Evolutionary conservation across 495 filamentous ascomycete species (phyloP), one percentile per base, ranked within the genome.

Genomic region (Aspergillus kassunensis): DNA sequence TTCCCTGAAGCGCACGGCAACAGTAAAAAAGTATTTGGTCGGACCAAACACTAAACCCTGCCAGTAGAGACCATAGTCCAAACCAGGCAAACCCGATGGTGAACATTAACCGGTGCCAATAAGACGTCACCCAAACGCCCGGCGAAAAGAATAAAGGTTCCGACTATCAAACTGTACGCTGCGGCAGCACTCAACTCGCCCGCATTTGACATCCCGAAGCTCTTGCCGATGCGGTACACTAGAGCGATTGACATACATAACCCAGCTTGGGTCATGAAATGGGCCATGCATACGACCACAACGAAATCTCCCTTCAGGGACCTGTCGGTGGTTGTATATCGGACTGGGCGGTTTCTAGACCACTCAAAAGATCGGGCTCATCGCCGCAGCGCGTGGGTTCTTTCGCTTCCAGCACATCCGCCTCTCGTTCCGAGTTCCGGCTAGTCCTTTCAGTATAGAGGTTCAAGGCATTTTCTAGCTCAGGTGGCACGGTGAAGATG

Each of bases 91-190:
- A 85, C 0, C 84, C 85, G 16, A 74, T 51, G 11, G 82, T 63
- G 43, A 88, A 83, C 57, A 88, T 62, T 1, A 69, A 65, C 43
- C 83, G 81, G 60, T 86, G 78, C 11, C 86, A 86, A 51, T n/a
- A 78, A 81, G 4, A 81, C 67, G 45, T 88, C 86, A 0, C 86
- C 85, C 3, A 87, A 64, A 11, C 85, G 72, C 6, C 84, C 82
- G 4, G 81, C 75, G 6, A 82, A 74, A 10, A 88, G 65, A 44
- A 88, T 82, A 51, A 86, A 87, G 1, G 80, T 81, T 6, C 85
- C 83, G 6, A 85, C 74, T 0, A 80, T 85, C 10, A 83, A 49
- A 19, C 68, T 69, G 59, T 82, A 82, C 2, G 69, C 78, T 1
- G 74, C 72, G 25, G 73, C 61, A 50, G 64, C 70, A 43, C 67